phyloP scores from a whole-genome alignment of 2,329 filamentous ascomycete genomes.

The Beauveria bassiana region DNA sequence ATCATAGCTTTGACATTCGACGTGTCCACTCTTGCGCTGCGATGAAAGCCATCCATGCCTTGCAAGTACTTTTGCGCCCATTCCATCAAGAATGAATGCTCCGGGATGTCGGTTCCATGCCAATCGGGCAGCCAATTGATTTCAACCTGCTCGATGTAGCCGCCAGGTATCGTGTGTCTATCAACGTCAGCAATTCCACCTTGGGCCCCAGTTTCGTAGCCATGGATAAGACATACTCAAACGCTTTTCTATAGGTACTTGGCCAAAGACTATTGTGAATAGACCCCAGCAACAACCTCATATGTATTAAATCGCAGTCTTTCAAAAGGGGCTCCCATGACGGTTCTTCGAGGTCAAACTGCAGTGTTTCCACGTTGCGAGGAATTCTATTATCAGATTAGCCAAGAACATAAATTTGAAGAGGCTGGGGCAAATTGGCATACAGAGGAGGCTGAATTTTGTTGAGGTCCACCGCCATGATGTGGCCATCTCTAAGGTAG shows the following conservation, averaged over 20 bases:
- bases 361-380: slow-evolving; percentile 44
- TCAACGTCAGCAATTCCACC: neutral
- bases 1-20: slow-evolving; percentile 50
- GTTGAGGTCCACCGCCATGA: slow-evolving; percentile 33
- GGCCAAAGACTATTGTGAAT: slow-evolving; percentile 62
- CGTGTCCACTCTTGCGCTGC: slow-evolving; percentile 54
- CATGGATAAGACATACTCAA: slow-evolving; percentile 42
- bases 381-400: slow-evolving; percentile 52
- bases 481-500: slow-evolving; percentile 19
- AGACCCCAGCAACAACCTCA: slow-evolving; percentile 71
- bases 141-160: slow-evolving; percentile 80
- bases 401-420: neutral
- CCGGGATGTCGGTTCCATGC: slow-evolving; percentile 55
- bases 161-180: slow-evolving; percentile 72
- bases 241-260: slow-evolving; percentile 62
- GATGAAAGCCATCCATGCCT: slow-evolving; percentile 58
- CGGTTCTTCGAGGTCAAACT: slow-evolving; percentile 68
- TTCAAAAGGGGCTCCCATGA: slow-evolving; percentile 44
- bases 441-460: slow-evolving; percentile 32
- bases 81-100: slow-evolving; percentile 48
- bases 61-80: slow-evolving; percentile 65
- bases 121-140: slow-evolving; percentile 74
- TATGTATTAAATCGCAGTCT: slow-evolving; percentile 74
- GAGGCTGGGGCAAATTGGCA: slow-evolving; percentile 11
- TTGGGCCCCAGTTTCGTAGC: neutral